phyloP scores from a whole-genome alignment of 306 rosid species.

The Gillenia trifoliata region DNA sequence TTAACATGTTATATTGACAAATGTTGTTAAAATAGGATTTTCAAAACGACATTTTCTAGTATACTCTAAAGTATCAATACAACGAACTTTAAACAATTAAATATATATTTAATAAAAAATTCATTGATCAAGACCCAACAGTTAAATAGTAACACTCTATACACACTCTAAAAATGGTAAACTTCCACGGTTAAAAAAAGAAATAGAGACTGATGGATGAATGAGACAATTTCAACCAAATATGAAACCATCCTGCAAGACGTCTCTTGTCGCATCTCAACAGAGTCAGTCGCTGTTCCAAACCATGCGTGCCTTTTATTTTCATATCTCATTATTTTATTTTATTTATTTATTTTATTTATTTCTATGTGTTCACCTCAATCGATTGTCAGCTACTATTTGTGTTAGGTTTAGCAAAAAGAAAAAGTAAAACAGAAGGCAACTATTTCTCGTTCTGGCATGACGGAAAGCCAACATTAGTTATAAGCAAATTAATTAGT shows the following conservation, averaged over 20 bases:
- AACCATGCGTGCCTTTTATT: slow-evolving; percentile 19
- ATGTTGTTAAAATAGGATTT: no score
- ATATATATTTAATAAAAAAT: no score
- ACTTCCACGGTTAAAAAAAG: no score
- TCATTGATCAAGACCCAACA: no score
- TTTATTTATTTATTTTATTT: neutral
- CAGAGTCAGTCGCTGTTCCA: slow-evolving; percentile 16
- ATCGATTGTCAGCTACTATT: neutral
- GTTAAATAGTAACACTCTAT: no score
- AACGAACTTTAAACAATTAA: no score
- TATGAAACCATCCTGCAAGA: neutral
- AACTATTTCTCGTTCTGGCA: neutral
- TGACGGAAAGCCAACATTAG: neutral
- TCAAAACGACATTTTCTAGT: no score
- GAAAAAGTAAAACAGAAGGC: neutral
- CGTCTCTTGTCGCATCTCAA: slow-evolving; percentile 12
- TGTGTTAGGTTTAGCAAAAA: slow-evolving; percentile 3
- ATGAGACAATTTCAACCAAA: neutral
- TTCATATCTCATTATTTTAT: neutral
- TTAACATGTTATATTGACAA: no score
- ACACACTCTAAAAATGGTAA: no score
- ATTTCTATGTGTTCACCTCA: neutral
- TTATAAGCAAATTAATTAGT: neutral
- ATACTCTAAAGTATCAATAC: no score
- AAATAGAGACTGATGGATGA: neutral